Base-by-base conservation (phyloP, 805 yeast species). In the Jamesozyma lodderae region DNA sequence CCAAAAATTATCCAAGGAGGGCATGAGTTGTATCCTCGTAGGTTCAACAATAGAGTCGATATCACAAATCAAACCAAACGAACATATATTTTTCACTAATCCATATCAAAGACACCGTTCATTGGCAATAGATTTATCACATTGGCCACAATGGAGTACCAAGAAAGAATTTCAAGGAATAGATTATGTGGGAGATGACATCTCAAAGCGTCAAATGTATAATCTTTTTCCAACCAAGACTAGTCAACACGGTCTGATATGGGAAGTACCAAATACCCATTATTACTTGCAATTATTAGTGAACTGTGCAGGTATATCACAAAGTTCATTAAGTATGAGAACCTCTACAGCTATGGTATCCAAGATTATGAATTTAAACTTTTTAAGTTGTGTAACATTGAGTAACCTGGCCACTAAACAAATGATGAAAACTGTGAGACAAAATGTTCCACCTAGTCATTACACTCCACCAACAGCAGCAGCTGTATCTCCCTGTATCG, bases 231-330 rank as follows among this genome's bases (percentile, higher is more conserved):
- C 35, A 11, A 18, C n/a, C n/a, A 23, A n/a, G 18, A 27, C 13
- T 6, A 15, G 17, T 11, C 16, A 15, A 19, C 9, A 16, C 31
- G 18, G 11, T 19, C 30, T 23, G n/a, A 8, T 30, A 14, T 35
- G 44, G 42, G 25, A 20, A 1, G 20, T 38, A 8, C 26, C 40
- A 3, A 37, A 42, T 19, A 33, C 35, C 6, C 38, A 31, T 4
- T 49, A 53, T 36, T 41, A 41, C 17, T 33, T 48, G n/a, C 47
- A 45, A 16, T 24, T 53, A 24, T 41, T 56, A 21, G 55, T 57
- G 2, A 58, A 58, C 33, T 55, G 61, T 41, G 63, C 63, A 4
- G 63, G 63, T 1, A 35, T 56, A 13, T 45, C 61, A 3, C 62
- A 59, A 39, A 47, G 46, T 8, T 40, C 49, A 4, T 33, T 55